Evolutionary conservation across 371 early-diverging fungal genomes (phyloP).

Genomic region (Syncephalastrum racemosum): DNA sequence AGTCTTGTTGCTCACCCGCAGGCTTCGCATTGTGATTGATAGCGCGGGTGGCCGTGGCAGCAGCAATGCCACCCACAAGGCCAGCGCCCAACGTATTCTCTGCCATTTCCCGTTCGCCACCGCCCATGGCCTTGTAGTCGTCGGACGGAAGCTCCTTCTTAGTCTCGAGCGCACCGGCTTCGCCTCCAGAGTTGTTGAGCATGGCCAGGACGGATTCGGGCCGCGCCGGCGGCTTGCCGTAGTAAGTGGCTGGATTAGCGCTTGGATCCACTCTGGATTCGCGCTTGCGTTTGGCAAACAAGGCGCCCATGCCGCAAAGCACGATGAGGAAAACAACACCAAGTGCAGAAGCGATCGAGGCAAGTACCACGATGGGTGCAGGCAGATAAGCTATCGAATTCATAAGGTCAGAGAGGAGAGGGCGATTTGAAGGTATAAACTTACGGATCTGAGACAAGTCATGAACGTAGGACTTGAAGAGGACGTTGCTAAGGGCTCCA

Average conservation of each 20-base stretch:
- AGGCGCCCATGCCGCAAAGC: constrained; percentile 48
- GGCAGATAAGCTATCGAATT: constrained; percentile 42
- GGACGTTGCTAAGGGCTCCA: constrained; percentile 43
- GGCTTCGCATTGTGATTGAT: not conserved
- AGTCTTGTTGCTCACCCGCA: constrained; percentile 1
- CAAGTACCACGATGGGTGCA: constrained; percentile 63
- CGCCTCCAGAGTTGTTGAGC: constrained; percentile 19
- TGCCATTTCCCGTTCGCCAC: constrained; percentile 11
- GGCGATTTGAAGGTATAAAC: constrained; percentile 14
- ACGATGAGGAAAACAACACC: constrained; percentile 70
- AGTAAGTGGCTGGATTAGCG: constrained; percentile 32
- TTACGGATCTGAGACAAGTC: constrained; percentile 13
- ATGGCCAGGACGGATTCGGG: constrained; percentile 42
- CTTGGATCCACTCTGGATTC: constrained; percentile 34
- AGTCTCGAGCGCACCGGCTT: constrained; percentile 6
- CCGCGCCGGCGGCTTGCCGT: constrained; percentile 45
- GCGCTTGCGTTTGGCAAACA: constrained; percentile 33
- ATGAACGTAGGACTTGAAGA: constrained; percentile 38
- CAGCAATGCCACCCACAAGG: constrained; percentile 26
- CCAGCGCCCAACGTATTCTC: constrained; percentile 1
- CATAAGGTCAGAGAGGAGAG: constrained; percentile 21
- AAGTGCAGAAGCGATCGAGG: constrained; percentile 68
- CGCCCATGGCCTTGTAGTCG: not conserved
- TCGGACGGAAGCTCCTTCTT: not conserved
- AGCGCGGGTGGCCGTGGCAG: constrained; percentile 9